Base-by-base conservation (phyloP, 2,329 filamentous ascomycete species). In the Penicillium sp. region DNA sequence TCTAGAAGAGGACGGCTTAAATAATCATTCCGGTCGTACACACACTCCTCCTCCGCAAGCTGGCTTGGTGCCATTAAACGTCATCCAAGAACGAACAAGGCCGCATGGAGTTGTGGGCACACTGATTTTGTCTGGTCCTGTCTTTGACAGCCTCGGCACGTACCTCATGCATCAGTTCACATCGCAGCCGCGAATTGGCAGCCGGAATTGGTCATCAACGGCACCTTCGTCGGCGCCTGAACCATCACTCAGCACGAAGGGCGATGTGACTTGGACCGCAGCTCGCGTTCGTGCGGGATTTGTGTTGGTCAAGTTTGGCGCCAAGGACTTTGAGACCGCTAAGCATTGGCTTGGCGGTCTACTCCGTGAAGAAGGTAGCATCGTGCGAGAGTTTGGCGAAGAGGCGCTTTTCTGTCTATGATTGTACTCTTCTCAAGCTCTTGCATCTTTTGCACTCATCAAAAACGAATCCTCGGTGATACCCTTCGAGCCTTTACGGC, bases 251-350 rank as follows among this genome's bases (percentile, higher is more conserved):
- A 56, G 69, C 68, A 48, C 48, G 4, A 51, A 57, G 23, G 50
- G 54, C 33, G 78, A 78, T 11, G 65, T 94, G 3, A 71, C 91
- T 3, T 95, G 89, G 87, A 90, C 88, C 17, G 87, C 86, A 9
- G 86, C 89, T 10, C 78, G 77, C 17, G 81, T 94, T 21, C 77
- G 89, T 37, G 64, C 59, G 11, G 84, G 87, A 3, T 95, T 91
- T 58, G 84, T 93, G 3, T 76, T 96, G 17, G 84, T 97, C 53
- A 97, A 97, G 64, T 94, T 97, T 62, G 88, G 87, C 1, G 87
- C 90, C 1, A 76, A 75, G 39, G 84, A 83, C 30, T 84, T 95
- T 16, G 89, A 97, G 63, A 84, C 83, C 17, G 89, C 84, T 3
- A 80, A 86, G 51, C 70, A 78, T 32, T 97, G 90, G 88, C 74